phyloP scores from a whole-genome alignment of 1,139 yeast genomes.

The Trichomonascaceae sp. region DNA sequence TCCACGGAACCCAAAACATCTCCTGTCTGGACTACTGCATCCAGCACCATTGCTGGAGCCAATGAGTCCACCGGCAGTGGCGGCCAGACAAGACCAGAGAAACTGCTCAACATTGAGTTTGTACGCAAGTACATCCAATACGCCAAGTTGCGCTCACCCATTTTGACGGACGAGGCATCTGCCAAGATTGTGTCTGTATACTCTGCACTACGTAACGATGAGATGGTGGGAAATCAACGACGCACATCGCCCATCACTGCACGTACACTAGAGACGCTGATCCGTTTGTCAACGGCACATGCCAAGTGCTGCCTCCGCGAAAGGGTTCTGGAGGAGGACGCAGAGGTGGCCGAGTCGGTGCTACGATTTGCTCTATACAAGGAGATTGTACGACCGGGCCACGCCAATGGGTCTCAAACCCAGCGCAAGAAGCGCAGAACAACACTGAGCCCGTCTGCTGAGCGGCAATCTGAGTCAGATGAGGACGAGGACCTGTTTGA shows the following conservation, averaged over 20 bases:
- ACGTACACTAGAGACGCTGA: conserved; percentile 90
- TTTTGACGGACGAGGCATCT: conserved; percentile 63
- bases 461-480: conserved; percentile 14
- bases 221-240: conserved; percentile 54
- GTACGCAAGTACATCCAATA: conserved; percentile 86
- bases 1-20: conserved; percentile 26
- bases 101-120: conserved; percentile 69
- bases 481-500: conserved; percentile 17
- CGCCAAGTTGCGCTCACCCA: conserved; percentile 83
- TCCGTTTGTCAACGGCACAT: conserved; percentile 93
- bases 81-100: too few relatives aligned
- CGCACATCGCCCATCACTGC: conserved; percentile 95
- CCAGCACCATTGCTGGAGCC: conserved; percentile 34
- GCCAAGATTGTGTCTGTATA: conserved; percentile 72
- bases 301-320: conserved; percentile 84
- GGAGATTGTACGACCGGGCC: conserved; percentile 40
- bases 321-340: conserved; percentile 64
- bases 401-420: too few relatives aligned
- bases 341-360: conserved; percentile 74
- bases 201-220: conserved; percentile 73
- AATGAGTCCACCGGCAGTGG: conserved; percentile 7
- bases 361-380: conserved; percentile 78
- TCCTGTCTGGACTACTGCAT: conserved; percentile 10
- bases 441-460: conserved; percentile 7
- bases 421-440: conserved; percentile 18